Conservation (phyloP, 768 basidiomycete genomes). For the Xerocomellus chrysenteron region DNA sequence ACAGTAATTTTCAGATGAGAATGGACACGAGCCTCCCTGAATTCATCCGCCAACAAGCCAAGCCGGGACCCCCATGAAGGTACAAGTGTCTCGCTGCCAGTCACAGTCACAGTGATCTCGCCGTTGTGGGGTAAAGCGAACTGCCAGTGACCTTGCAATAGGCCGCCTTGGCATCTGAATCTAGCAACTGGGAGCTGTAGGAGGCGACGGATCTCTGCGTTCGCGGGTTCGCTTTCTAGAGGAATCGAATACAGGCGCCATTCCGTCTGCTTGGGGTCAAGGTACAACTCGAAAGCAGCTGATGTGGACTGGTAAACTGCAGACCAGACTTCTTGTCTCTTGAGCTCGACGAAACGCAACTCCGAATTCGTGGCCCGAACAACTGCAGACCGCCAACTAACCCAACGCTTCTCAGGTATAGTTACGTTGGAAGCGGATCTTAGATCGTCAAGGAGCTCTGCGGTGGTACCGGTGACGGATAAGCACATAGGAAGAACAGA, state of each 20-base stretch:
- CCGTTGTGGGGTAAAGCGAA: constrained; percentile 68
- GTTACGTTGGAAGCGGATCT: constrained; percentile 38
- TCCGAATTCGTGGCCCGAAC: constrained; percentile 56
- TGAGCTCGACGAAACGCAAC: constrained; percentile 80
- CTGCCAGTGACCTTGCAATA: constrained; percentile 78
- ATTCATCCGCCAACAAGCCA: constrained; percentile 64
- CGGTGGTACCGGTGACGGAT: constrained; percentile 49
- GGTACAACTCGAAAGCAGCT: constrained; percentile 70
- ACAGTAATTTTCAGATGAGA: constrained; percentile 66
- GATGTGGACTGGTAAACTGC: constrained; percentile 71
- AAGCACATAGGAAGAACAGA: constrained; percentile 86
- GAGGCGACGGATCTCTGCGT: constrained; percentile 73
- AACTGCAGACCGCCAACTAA: constrained; percentile 66
- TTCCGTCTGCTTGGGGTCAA: constrained; percentile 76
- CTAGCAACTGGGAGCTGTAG: constrained; percentile 78
- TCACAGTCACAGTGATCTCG: constrained; percentile 57
- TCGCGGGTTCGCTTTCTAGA: constrained; percentile 64
- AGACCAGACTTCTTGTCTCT: constrained; percentile 87
- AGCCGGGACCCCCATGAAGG: constrained; percentile 85
- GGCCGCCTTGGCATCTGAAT: constrained; percentile 50
- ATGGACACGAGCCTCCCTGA: constrained; percentile 66
- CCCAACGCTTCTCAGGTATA: constrained; percentile 62
- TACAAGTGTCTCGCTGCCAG: constrained; percentile 59
- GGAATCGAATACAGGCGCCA: constrained; percentile 85
- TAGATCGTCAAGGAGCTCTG: constrained; percentile 51